Evolutionary conservation across 2,329 filamentous ascomycete genomes (phyloP), one percentile per base, ranked within the genome.

Genomic region (Hymenoscyphus fructigenus): DNA sequence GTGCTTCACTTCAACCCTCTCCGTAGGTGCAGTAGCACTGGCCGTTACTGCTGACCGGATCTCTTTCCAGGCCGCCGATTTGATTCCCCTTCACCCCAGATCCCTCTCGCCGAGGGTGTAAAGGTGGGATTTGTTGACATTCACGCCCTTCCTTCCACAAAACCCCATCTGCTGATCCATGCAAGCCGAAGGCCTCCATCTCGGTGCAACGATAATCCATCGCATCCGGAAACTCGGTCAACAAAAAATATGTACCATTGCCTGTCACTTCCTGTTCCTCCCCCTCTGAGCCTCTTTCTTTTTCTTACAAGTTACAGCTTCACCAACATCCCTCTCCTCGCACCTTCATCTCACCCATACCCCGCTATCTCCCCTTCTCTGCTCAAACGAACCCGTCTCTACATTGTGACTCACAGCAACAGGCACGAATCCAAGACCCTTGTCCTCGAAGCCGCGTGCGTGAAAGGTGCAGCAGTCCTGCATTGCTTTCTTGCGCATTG

Each of bases 91-190:
- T 17, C 47, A 17, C 4, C 23, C 15, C 20, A 26, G 23, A 28
- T 56, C 23, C 28, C 23, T 2, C 50, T 55, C 50, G 50, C 50
- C 50, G 26, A 20, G 32, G 9, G 9, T 12, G 5, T 10, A 50
- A 50, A 50, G 44, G 44, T 50, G 44, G 44, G 44, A 50, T 50
- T 50, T 50, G 41, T n/a, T 50, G 44, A 50, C 44, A 23, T 50
- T 20, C 10, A 50, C n/a, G n/a, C 44, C n/a, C 44, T 23, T 50
- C 20, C 20, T 10, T 50, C 20, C n/a, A 10, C 41, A 44, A n/a
- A n/a, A 23, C 44, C 6, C 41, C 44, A 50, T 23, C 20, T 23
- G 44, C 44, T 12, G 7, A 50, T 3, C 20, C 20, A 23, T 23
- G n/a, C n/a, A 23, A 12, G 7, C n/a, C n/a, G n/a, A n/a, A 10